Evolutionary conservation across 2,329 filamentous ascomycete species (phyloP), one percentile per base, ranked within the genome.

Genomic region (Grosmannia clavigera): DNA sequence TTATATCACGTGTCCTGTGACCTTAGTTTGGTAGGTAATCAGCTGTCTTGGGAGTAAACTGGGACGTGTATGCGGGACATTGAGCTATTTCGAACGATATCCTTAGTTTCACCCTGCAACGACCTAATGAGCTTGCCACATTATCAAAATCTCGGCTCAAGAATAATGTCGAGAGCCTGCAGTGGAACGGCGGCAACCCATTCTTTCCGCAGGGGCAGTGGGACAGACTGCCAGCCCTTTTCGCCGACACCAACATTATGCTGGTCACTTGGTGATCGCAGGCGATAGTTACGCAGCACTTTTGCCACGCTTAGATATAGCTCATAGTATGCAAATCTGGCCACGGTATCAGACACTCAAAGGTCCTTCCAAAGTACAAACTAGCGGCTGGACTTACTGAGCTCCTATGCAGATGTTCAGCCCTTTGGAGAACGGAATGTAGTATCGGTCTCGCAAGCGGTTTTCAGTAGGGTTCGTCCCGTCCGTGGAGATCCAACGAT

Each of bases 391-490:
- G 14, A 60, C 60, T 4, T 51, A 61, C 60, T 62, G 57, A 3
- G 52, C 57, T 7, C 61, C 61, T 7, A 62, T 62, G 40, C 61
- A 62, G 22, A 62, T 40, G 29, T 62, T 62, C 6, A 59, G 25
- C 2, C 61, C 61, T 55, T 62, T 62, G 14, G 59, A 61, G 25
- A 61, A 62, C 2, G 61, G 61, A 11, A 62, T 61, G 50, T 62
- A 62, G 50, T 43, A 61, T 5, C 48, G 58, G 27, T 61, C 61
- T 9, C 59, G 61, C 31, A 62, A 29, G 1, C 50, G 5, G 5
- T 62, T 53, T 5, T 50, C 25, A 4, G 48, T 48, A 1, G 55
- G 3, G 5, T 29, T 55, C 19, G 35, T 31, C 2, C 27, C 61
- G 50, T 62, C 61, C 11, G 55, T 38, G 4, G 59, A 55, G 5